Percentiles rank a stretch among this genome's conserved stretches.
phyloP scores from a whole-genome alignment of 2,329 filamentous ascomycete species.

The Coniochaeta hoffmannii region DNA sequence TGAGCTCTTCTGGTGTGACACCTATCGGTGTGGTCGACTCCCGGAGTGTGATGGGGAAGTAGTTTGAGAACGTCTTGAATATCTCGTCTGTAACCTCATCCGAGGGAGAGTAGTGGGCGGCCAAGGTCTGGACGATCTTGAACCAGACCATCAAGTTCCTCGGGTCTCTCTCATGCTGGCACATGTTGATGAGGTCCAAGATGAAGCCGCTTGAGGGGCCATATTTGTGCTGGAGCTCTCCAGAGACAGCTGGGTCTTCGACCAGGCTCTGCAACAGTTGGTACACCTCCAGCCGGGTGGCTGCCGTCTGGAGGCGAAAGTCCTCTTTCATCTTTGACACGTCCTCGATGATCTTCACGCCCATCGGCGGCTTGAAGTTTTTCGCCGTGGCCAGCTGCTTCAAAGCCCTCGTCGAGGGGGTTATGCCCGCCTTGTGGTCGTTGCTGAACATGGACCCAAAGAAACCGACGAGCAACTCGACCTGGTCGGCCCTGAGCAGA shows the following conservation, averaged over 20 bases:
- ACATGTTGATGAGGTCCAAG: constrained; percentile 40
- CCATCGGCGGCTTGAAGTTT: constrained; percentile 41
- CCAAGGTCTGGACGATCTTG: constrained; percentile 35
- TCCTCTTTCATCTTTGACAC: constrained; percentile 47
- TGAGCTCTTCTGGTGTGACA: constrained; percentile 50
- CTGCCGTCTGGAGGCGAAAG: constrained; percentile 43
- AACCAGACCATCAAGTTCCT: constrained; percentile 53
- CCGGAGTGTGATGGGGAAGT: constrained; percentile 53
- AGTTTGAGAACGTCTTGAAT: constrained; percentile 50
- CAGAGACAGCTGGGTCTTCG: constrained; percentile 31
- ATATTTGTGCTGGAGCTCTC: constrained; percentile 36
- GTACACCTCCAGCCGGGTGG: constrained; percentile 46
- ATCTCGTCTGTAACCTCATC: constrained; percentile 39
- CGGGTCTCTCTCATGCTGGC: constrained; percentile 48
- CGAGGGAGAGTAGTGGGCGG: constrained; percentile 36
- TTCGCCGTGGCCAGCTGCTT: constrained; percentile 36
- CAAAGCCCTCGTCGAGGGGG: constrained; percentile 46
- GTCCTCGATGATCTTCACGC: constrained; percentile 39
- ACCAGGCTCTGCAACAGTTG: constrained; percentile 38
- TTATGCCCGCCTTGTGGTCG: constrained; percentile 52
- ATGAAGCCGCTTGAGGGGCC: constrained; percentile 39
- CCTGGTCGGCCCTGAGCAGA: constrained; percentile 41
- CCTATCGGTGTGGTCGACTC: constrained; percentile 39
- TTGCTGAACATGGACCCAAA: constrained; percentile 52
- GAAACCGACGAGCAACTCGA: constrained; percentile 34